Evolutionary conservation across 1,139 yeast genomes (phyloP).

Genomic region (Candida mesenterica): DNA sequence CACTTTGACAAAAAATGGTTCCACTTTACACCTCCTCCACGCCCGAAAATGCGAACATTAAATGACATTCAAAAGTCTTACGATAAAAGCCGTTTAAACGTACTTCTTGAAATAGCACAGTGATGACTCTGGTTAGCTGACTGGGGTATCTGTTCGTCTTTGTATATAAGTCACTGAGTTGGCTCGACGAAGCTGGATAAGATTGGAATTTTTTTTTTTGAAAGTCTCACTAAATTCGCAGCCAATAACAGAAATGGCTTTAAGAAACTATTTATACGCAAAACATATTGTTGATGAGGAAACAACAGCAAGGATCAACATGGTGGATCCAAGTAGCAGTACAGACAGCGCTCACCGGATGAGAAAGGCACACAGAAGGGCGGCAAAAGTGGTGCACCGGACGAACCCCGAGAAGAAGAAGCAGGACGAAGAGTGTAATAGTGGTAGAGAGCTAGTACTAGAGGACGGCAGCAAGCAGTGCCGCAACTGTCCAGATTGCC

Average conservation of each 20-base stretch:
- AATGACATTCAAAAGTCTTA: too few species aligned
- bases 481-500: conserved; percentile 30
- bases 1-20: too few species aligned
- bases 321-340: conserved; percentile 7
- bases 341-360: not conserved
- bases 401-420: conserved; percentile 1
- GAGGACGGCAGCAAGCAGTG: conserved; percentile 24
- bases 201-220: too few species aligned
- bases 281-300: conserved; percentile 31
- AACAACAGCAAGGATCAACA: conserved; percentile 23
- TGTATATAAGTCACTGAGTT: too few species aligned
- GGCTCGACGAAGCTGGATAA: too few species aligned
- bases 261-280: conserved; percentile 44
- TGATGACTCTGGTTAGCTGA: too few species aligned
- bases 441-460: conserved; percentile 18
- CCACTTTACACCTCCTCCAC: too few species aligned
- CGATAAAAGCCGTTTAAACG: too few species aligned
- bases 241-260: conserved; percentile 28
- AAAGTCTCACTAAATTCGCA: too few species aligned
- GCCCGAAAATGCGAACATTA: too few species aligned
- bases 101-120: too few species aligned
- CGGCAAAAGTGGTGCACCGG: conserved; percentile 1
- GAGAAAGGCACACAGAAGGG: conserved; percentile 3
- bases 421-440: conserved; percentile 13
- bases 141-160: too few species aligned